phyloP scores from a whole-genome alignment of 148 eudicot genomes.

The Rhododendron ferrugineum region DNA sequence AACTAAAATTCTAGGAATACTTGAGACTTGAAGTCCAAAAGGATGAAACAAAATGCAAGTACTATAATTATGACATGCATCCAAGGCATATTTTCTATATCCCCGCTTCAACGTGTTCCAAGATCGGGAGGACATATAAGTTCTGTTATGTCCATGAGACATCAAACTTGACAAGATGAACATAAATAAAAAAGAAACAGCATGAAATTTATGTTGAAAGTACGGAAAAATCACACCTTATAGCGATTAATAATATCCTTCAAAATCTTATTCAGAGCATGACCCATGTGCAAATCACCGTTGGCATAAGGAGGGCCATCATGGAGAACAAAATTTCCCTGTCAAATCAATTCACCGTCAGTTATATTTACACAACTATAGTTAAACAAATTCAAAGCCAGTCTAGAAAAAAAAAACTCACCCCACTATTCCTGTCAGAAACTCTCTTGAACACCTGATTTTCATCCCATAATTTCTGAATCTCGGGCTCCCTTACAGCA shows the following conservation, averaged over 20 bases:
- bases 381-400: neutral
- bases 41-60: neutral
- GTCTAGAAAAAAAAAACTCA: slow-evolving; percentile 28
- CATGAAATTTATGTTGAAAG: neutral
- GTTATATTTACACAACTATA: neutral
- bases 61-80: neutral
- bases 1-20: neutral
- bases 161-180: neutral
- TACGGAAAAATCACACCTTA: slow-evolving; percentile 43
- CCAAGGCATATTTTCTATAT: neutral
- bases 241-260: slow-evolving; percentile 94
- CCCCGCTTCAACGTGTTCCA: neutral
- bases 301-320: slow-evolving; percentile 99
- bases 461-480: slow-evolving; percentile 97
- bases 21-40: neutral
- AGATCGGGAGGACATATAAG: neutral
- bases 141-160: neutral
- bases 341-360: slow-evolving; percentile 22
- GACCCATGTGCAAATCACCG: slow-evolving; percentile 98
- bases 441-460: slow-evolving; percentile 73
- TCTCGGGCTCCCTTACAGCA: slow-evolving; percentile 83
- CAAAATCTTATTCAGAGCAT: slow-evolving; percentile 93
- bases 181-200: neutral
- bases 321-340: slow-evolving; percentile 89
- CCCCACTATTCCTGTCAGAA: slow-evolving; percentile 70